Percentiles rank a stretch among this genome's conserved stretches.
Conservation (phyloP, 805 yeast species). For the Wickerhamomyces pijperi region DNA sequence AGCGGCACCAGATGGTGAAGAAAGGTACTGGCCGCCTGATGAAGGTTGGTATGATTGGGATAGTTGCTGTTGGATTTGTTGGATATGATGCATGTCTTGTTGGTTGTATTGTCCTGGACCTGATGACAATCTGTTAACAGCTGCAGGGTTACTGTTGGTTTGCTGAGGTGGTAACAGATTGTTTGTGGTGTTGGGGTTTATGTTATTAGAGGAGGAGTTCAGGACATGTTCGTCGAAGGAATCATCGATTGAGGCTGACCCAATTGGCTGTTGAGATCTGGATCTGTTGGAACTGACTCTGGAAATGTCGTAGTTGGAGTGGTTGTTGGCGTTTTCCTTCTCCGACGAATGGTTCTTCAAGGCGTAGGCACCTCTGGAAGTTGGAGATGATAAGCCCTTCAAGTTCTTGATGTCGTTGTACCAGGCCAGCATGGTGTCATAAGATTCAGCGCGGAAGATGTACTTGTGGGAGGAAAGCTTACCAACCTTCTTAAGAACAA, state of each 20-base stretch:
- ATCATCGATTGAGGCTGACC: background rate
- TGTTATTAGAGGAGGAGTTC: background rate
- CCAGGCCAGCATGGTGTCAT: conserved; percentile 77
- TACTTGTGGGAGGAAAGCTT: conserved; percentile 78
- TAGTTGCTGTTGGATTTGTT: background rate
- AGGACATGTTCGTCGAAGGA: background rate
- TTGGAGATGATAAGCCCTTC: conserved; percentile 43
- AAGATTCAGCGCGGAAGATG: conserved; percentile 88
- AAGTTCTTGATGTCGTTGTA: conserved; percentile 62
- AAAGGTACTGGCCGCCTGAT: too few relatives aligned
- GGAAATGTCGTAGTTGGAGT: conserved; percentile 10
- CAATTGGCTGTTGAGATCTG: conserved; percentile 5
- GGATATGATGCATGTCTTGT: background rate
- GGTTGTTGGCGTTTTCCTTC: conserved; percentile 3
- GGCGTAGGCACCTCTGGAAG: conserved; percentile 16
- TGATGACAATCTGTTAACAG: background rate
- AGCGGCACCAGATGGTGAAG: too few relatives aligned
- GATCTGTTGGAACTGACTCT: conserved; percentile 22
- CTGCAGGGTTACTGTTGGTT: background rate
- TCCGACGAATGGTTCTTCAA: conserved; percentile 5
- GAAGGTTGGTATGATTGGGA: background rate
- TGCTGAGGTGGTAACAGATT: too few relatives aligned
- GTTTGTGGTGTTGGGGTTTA: background rate
- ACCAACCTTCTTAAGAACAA: conserved; percentile 71
- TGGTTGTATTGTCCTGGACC: background rate